Evolutionary conservation across 768 basidiomycete species (phyloP), one percentile per base, ranked within the genome.

Genomic region (Pleurotus citrinopileatus): DNA sequence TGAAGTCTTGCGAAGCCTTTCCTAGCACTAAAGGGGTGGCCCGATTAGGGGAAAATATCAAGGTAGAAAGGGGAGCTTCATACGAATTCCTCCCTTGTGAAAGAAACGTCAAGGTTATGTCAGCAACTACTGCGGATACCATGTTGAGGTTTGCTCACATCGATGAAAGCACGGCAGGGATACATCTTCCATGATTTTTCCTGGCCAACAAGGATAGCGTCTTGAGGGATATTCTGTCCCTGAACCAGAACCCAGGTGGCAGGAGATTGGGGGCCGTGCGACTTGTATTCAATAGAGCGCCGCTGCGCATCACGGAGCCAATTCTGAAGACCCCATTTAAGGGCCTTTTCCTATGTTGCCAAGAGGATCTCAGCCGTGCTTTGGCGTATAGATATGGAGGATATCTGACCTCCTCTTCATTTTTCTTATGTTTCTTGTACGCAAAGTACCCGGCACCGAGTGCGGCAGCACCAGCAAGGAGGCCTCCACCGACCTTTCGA

Each of bases 181-280:
- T 77, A 89, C 54, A 89, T 63, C 15, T 64, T 66, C 63, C 77
- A 66, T 27, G 75, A 75, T 8, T 79, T 61, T 60, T 85, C 82
- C 55, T 76, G 72, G 12, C 82, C 85, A 7, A 81, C 83, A 32
- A 68, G 63, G 55, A 90, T 76, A 22, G 87, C 85, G 47, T 72
- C 71, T 2, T 60, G 62, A 25, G 88, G 88, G 54, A 89, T 85
- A 28, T 73, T 63, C 61, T 71, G 81, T 47, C 86, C 86, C 37
- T 81, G 69, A 34, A 72, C 78, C 45, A 84, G 73, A 29, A 87
- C 60, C 89, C 89, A 91, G 19, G 79, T 80, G 10, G 75, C 73
- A 2, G 85, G 82, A 1, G 64, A 73, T 0, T 65, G 63, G 17
- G 75, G 74, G 0, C 77, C 78, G 17, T 75, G 65, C 10, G 62